phyloP scores from a whole-genome alignment of 345 rosid genomes.

The Gossypium arboreum region DNA sequence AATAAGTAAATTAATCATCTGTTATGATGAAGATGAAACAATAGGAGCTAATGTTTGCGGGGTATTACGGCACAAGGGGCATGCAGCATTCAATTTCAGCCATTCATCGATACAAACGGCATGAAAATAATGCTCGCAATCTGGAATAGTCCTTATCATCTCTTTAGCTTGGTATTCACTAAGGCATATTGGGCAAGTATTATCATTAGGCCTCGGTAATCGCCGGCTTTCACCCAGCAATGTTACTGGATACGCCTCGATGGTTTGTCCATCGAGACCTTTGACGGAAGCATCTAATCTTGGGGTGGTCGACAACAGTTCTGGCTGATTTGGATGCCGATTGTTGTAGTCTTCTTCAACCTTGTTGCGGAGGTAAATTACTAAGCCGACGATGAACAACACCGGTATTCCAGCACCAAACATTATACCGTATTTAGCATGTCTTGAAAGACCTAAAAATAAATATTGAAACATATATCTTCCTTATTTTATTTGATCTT shows the following conservation, averaged over 20 bases:
- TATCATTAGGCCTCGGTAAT: conserved; percentile 3
- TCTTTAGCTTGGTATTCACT: conserved; percentile 14
- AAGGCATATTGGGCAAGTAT: conserved; percentile 14
- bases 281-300: not conserved
- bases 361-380: conserved; percentile 1
- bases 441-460: conserved; percentile 7
- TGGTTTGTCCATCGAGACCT: conserved; percentile 14
- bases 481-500: not conserved
- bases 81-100: conserved; percentile 15
- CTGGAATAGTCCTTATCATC: conserved; percentile 12
- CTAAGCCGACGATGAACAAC: not conserved
- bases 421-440: conserved; percentile 7
- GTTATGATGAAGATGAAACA: not conserved
- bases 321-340: not conserved
- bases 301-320: not conserved
- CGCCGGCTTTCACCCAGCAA: conserved; percentile 11
- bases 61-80: conserved; percentile 8
- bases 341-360: too few relatives aligned
- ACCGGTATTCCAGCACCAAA: conserved; percentile 8
- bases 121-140: conserved; percentile 20
- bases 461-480: not conserved
- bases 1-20: too few relatives aligned
- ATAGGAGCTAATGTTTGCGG: not conserved
- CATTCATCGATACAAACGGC: conserved; percentile 15
- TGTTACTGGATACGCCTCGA: conserved; percentile 4